Percentiles rank a stretch among this genome's conserved stretches.
Conservation (phyloP, 805 yeast species). For the Danielia oregonensis region DNA sequence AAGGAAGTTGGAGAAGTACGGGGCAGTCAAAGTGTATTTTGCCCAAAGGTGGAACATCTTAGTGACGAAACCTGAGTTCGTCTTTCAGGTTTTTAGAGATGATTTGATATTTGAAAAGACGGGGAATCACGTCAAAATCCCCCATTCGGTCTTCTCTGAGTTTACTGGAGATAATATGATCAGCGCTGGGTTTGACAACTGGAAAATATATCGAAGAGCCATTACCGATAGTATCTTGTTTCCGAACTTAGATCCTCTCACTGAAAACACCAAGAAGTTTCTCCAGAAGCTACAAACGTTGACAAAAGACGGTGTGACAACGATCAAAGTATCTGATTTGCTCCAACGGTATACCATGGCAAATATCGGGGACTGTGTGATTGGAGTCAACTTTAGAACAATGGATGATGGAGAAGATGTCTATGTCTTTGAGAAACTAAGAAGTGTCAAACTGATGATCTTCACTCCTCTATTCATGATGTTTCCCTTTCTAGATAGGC, state of each 20-base stretch:
- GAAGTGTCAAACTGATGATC: slow-evolving; percentile 46
- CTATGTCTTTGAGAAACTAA: slow-evolving; percentile 36
- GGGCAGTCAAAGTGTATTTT: slow-evolving; percentile 58
- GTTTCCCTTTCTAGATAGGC: slow-evolving; percentile 50
- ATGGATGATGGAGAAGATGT: slow-evolving; percentile 24
- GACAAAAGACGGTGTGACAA: too few relatives aligned
- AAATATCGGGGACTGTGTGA: slow-evolving; percentile 46
- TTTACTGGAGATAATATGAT: slow-evolving; percentile 62
- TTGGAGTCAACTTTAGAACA: slow-evolving; percentile 44
- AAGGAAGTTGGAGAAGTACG: slow-evolving; percentile 45
- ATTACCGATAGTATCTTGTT: slow-evolving; percentile 48
- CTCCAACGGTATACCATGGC: slow-evolving; percentile 47
- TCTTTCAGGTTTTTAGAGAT: slow-evolving; percentile 44
- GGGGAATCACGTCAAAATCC: slow-evolving; percentile 58
- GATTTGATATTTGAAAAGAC: slow-evolving; percentile 53
- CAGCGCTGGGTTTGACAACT: slow-evolving; percentile 51
- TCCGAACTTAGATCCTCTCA: slow-evolving; percentile 39
- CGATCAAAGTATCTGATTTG: slow-evolving; percentile 29
- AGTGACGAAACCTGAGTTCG: slow-evolving; percentile 45
- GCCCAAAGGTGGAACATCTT: slow-evolving; percentile 61
- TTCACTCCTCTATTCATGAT: slow-evolving; percentile 52
- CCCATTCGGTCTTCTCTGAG: slow-evolving; percentile 48
- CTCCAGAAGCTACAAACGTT: slow-evolving; percentile 19
- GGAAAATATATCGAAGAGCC: slow-evolving; percentile 47
- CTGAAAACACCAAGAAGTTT: slow-evolving; percentile 34